A percentile compares a stretch with the other conserved stretches of the same genome.
Evolutionary conservation across 208 protist species (phyloP).

Genomic region (Trypanosoma platydactyli): DNA sequence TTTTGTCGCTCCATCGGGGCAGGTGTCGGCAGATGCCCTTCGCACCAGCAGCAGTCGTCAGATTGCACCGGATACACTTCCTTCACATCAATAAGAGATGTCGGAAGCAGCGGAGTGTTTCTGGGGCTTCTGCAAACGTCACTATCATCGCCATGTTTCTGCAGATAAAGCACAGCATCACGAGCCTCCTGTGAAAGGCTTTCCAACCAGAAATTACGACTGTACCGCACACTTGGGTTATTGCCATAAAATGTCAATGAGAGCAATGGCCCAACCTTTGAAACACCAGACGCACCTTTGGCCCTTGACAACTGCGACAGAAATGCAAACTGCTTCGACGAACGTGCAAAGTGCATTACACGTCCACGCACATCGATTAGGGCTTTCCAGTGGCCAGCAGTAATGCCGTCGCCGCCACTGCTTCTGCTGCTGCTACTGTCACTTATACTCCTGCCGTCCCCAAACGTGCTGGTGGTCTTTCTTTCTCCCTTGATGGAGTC

Average conservation of each 20-base stretch:
- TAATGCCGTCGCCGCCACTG: background rate
- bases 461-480: too few relatives aligned
- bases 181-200: constrained; percentile 27
- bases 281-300: background rate
- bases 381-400: background rate
- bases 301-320: constrained; percentile 37
- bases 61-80: constrained; percentile 43
- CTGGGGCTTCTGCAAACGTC: background rate
- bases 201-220: constrained; percentile 43
- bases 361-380: constrained; percentile 10
- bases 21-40: constrained; percentile 40
- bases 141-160: background rate
- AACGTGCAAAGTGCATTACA: constrained; percentile 40
- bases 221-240: constrained; percentile 40
- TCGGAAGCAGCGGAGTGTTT: constrained; percentile 1
- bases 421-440: background rate
- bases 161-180: constrained; percentile 28
- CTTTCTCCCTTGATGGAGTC: background rate
- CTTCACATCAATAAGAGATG: constrained; percentile 38
- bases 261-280: constrained; percentile 40
- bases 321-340: constrained; percentile 53
- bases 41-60: constrained; percentile 56
- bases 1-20: constrained; percentile 51
- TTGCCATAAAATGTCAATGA: constrained; percentile 69
- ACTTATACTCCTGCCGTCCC: constrained; percentile 1